phyloP scores from a whole-genome alignment of 345 rosid species.

The Corchorus capsularis region DNA sequence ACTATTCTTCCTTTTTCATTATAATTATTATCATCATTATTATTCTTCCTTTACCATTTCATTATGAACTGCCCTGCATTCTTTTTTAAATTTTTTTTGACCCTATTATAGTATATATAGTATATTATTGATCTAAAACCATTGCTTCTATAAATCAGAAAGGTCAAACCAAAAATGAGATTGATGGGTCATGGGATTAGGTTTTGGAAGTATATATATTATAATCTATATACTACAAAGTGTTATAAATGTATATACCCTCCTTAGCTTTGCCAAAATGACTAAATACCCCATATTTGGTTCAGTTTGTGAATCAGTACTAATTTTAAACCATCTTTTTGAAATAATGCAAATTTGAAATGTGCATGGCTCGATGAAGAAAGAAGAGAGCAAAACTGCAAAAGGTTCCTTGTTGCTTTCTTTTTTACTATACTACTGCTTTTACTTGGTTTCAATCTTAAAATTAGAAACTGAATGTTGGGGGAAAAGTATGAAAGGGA shows the following conservation, averaged over 20 bases:
- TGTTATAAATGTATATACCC: too few relatives aligned
- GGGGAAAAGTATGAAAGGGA: not conserved
- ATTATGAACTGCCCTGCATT: not conserved
- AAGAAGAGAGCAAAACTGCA: constrained; percentile 22
- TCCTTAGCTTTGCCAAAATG: constrained; percentile 20
- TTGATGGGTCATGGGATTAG: constrained; percentile 37
- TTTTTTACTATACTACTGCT: not conserved
- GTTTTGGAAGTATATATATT: constrained; percentile 6
- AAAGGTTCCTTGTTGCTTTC: constrained; percentile 23
- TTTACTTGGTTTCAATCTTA: not conserved
- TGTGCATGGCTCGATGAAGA: constrained; percentile 31
- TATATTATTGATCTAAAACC: constrained; percentile 9
- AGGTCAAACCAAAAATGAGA: constrained; percentile 27
- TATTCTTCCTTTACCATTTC: not conserved
- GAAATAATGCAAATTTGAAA: constrained; percentile 12
- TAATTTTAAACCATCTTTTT: not conserved
- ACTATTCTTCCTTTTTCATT: not conserved
- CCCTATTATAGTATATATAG: not conserved
- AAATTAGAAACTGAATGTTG: not conserved
- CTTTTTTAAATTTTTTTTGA: constrained; percentile 17
- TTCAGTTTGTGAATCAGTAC: not conserved
- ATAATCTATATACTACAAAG: too few relatives aligned
- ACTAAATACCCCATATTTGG: constrained; percentile 33
- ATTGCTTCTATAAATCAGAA: constrained; percentile 1
- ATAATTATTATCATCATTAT: not conserved